These are phyloP conservation scores for Penicillium psychrosexuale DNA, from an alignment of 2,329 filamentous ascomycete species.

Conservation along the genomic window DNA sequence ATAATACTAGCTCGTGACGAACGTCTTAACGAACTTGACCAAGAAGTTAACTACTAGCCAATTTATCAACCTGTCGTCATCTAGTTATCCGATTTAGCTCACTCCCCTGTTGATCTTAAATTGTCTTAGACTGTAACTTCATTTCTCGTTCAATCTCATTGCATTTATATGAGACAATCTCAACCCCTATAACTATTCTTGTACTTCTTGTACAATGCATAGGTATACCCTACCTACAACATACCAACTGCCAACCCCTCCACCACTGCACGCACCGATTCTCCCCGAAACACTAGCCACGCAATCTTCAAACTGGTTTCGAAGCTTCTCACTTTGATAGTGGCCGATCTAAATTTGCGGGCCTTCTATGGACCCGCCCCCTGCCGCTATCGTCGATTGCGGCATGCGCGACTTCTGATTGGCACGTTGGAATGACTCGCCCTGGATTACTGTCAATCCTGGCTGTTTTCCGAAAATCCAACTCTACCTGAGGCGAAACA, in stretches of 20 bases:
- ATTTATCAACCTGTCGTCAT: slow-evolving; percentile 18
- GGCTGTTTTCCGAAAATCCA: slow-evolving; percentile 5
- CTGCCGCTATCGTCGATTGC: slow-evolving; percentile 23
- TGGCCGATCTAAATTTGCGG: slow-evolving; percentile 29
- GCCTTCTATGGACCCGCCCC: slow-evolving; percentile 26
- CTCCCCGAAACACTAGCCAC: neutral
- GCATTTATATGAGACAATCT: neutral
- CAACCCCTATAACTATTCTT: neutral
- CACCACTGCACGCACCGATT: neutral
- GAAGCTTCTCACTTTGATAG: slow-evolving; percentile 13
- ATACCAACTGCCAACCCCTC: neutral
- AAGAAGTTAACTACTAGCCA: neutral
- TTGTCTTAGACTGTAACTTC: neutral
- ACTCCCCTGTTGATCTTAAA: slow-evolving; percentile 15
- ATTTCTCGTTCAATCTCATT: neutral
- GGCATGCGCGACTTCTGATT: slow-evolving; percentile 22
- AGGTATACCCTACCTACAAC: neutral
- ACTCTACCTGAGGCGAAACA: neutral
- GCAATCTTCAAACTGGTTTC: neutral
- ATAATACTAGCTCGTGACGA: slow-evolving; percentile 4
- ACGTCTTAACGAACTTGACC: neutral
- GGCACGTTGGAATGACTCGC: slow-evolving; percentile 21
- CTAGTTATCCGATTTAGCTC: slow-evolving; percentile 2
- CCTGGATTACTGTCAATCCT: slow-evolving; percentile 15
- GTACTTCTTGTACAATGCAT: neutral